Evolutionary conservation across 2,329 filamentous ascomycete species (phyloP).

Genomic region (Alternaria postmessia): DNA sequence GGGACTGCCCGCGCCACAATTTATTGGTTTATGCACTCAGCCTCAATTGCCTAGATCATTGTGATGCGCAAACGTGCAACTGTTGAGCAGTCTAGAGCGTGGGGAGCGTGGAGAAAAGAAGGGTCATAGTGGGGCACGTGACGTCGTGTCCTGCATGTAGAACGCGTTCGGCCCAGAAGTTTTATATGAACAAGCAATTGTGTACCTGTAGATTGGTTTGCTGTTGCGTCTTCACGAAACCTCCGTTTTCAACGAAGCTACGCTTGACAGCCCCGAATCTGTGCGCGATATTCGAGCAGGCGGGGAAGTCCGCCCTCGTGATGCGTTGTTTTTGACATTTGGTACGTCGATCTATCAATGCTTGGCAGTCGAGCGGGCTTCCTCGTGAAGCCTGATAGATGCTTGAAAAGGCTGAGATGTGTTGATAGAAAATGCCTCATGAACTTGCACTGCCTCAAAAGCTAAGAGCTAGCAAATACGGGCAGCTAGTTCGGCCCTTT

Average conservation of each 20-base stretch:
- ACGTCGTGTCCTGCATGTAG: not conserved
- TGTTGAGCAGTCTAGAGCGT: constrained; percentile 5
- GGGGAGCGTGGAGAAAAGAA: constrained; percentile 7
- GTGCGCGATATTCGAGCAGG: not conserved
- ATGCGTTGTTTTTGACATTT: constrained; percentile 14
- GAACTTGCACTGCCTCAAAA: constrained; percentile 12
- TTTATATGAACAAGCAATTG: not conserved
- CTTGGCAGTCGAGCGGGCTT: constrained; percentile 11
- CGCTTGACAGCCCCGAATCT: not conserved
- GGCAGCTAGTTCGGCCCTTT: not conserved
- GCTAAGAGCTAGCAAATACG: not conserved
- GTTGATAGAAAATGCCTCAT: constrained; percentile 9
- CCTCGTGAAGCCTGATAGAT: constrained; percentile 2
- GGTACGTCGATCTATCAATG: constrained; percentile 2
- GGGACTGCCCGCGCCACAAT: constrained; percentile 1
- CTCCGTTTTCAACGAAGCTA: not conserved
- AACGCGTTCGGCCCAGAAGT: not conserved
- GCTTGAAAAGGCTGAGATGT: not conserved
- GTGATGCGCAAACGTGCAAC: not conserved
- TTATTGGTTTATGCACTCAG: constrained; percentile 15
- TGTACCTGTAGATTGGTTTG: not conserved
- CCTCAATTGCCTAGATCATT: constrained; percentile 13
- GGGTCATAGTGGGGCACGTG: constrained; percentile 10
- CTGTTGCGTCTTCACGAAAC: not conserved
- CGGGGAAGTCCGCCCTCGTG: constrained; percentile 1